These are phyloP conservation scores for Boletus reticulatus DNA, from an alignment of 768 basidiomycete genomes.

Conservation along the genomic window DNA sequence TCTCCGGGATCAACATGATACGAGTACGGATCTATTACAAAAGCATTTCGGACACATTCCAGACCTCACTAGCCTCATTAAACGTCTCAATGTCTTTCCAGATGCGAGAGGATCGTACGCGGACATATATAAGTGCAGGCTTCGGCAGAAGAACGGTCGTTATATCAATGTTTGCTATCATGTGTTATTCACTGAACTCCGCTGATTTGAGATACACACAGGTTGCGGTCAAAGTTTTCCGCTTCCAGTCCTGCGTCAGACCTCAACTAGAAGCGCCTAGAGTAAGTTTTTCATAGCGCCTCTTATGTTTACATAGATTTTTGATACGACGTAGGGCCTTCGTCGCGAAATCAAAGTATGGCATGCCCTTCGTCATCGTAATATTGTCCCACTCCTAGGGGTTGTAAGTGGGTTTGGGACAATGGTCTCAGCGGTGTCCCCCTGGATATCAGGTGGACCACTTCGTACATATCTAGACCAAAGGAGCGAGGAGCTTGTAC, in stretches of 20 bases:
- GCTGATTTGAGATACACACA: neutral
- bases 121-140: neutral
- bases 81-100: neutral
- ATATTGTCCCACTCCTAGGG: neutral
- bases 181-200: neutral
- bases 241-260: neutral
- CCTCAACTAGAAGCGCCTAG: neutral
- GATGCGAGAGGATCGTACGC: neutral
- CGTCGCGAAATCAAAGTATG: conserved; percentile 4
- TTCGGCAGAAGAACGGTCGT: neutral
- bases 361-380: conserved; percentile 1
- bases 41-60: neutral
- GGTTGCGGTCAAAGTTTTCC: conserved; percentile 1
- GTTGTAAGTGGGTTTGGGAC: neutral
- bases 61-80: neutral
- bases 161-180: neutral
- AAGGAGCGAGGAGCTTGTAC: neutral
- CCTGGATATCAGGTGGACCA: neutral
- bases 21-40: neutral
- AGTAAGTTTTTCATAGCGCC: neutral
- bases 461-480: neutral
- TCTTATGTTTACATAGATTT: neutral
- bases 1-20: neutral
- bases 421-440: neutral
- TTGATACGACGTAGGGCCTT: neutral